Evolutionary conservation across 1,284 basidiomycete species (phyloP).

Genomic region (Melanopsichium pennsylvanicum): DNA sequence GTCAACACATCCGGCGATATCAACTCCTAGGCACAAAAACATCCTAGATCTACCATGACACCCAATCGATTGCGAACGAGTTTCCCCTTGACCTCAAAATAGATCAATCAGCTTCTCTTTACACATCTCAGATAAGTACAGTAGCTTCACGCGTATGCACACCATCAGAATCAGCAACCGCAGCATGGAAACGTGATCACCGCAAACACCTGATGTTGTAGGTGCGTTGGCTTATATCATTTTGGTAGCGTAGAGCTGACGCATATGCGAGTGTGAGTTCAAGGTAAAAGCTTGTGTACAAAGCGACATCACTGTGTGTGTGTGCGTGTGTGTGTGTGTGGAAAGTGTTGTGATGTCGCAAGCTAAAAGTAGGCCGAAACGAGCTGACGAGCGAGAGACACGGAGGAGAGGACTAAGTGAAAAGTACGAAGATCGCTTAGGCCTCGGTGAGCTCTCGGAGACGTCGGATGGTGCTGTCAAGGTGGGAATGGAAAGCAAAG

Average conservation of each 20-base stretch:
- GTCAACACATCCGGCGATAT: too few relatives aligned
- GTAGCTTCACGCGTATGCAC: too few relatives aligned
- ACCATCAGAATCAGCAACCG: too few relatives aligned
- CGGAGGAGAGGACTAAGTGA: slow-evolving; percentile 2
- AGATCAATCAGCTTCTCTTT: too few relatives aligned
- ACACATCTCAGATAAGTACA: too few relatives aligned
- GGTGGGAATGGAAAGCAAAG: not conserved
- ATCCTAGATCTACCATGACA: too few relatives aligned
- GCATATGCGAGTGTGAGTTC: slow-evolving; percentile 15
- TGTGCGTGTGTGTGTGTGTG: slow-evolving; percentile 1
- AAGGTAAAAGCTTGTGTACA: slow-evolving; percentile 35
- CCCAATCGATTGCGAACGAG: too few relatives aligned
- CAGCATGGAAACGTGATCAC: too few relatives aligned
- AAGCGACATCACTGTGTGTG: slow-evolving; percentile 19
- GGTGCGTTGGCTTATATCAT: slow-evolving; percentile 12
- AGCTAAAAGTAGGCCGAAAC: slow-evolving; percentile 10
- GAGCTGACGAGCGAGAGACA: slow-evolving; percentile 6
- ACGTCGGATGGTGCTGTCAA: slow-evolving; percentile 65
- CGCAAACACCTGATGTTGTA: not conserved
- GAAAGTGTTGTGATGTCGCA: slow-evolving; percentile 12
- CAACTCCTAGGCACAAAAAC: too few relatives aligned
- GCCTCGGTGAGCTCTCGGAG: slow-evolving; percentile 66
- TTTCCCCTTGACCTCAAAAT: too few relatives aligned
- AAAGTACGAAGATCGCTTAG: slow-evolving; percentile 36
- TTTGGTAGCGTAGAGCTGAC: slow-evolving; percentile 12